Conservation (phyloP, 345 rosid genomes). For the Gossypium rotundifolium region DNA sequence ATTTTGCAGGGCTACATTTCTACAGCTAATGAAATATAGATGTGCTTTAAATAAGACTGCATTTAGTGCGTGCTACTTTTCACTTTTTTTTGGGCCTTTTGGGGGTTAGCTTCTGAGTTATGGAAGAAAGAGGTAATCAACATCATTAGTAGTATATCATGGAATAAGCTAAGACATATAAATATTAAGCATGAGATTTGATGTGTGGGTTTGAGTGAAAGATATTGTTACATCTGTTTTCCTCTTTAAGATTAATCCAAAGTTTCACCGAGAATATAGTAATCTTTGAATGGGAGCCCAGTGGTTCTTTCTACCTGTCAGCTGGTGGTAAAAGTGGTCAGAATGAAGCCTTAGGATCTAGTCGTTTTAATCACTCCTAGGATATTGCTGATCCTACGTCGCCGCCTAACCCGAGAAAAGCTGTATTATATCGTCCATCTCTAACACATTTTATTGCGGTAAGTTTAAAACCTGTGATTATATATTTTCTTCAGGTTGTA, state of each 20-base stretch:
- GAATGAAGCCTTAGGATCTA: constrained; percentile 51
- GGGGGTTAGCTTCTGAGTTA: not conserved
- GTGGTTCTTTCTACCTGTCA: constrained; percentile 77
- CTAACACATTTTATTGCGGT: constrained; percentile 84
- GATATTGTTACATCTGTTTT: not conserved
- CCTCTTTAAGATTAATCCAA: not conserved
- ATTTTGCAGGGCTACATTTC: not conserved
- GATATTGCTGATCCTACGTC: constrained; percentile 80
- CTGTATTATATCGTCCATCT: constrained; percentile 80
- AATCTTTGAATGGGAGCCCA: constrained; percentile 66
- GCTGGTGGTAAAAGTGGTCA: constrained; percentile 45
- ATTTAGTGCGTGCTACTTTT: not conserved
- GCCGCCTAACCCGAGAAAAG: constrained; percentile 85
- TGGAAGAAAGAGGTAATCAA: not conserved
- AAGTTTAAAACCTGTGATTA: constrained; percentile 24
- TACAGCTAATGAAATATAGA: not conserved
- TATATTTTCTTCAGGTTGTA: not conserved
- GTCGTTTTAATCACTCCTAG: constrained; percentile 47
- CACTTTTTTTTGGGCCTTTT: not conserved
- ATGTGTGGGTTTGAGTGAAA: not conserved
- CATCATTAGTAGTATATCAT: not conserved
- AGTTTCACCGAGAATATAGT: not conserved
- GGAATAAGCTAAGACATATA: not conserved
- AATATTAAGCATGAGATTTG: not conserved
- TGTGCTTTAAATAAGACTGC: not conserved